phyloP scores from a whole-genome alignment of 2,329 filamentous ascomycete species.

The Fusarium domesticum region DNA sequence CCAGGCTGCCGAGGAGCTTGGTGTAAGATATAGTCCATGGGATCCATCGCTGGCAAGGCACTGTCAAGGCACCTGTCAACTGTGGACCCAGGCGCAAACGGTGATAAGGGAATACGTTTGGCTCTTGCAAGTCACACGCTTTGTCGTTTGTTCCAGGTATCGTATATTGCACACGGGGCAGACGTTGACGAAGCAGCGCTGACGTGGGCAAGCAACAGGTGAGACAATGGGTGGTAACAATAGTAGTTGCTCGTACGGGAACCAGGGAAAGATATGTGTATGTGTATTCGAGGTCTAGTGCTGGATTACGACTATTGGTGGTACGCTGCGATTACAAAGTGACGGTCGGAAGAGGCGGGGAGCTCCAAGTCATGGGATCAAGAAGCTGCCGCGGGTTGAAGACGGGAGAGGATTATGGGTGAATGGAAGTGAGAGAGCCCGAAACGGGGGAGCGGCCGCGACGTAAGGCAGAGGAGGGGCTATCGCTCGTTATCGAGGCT shows the following conservation, averaged over 20 bases:
- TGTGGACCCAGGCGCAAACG: background rate
- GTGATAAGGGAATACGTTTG: background rate
- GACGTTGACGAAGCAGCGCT: background rate
- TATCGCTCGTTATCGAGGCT: conserved; percentile 27
- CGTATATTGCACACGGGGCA: background rate
- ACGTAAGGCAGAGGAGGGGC: conserved; percentile 23
- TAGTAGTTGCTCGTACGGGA: conserved; percentile 12
- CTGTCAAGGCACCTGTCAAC: background rate
- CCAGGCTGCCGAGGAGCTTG: conserved; percentile 20
- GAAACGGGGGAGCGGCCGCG: conserved; percentile 9
- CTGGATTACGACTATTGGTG: conserved; percentile 30
- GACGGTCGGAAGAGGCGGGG: conserved; percentile 25
- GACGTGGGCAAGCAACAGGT: background rate
- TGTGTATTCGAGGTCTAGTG: conserved; percentile 27
- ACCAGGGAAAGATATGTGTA: conserved; percentile 14
- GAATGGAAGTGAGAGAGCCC: conserved; percentile 3
- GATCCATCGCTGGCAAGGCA: conserved; percentile 24
- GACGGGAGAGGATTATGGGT: conserved; percentile 6
- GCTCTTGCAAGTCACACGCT: background rate
- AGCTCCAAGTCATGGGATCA: conserved; percentile 26
- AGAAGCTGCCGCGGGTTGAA: conserved; percentile 15
- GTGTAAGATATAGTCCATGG: conserved; percentile 27
- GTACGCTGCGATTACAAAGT: conserved; percentile 28
- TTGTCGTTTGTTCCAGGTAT: background rate
- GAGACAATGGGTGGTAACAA: background rate